phyloP scores from a whole-genome alignment of 2,329 filamentous ascomycete species.

The Calonectria pteridis region DNA sequence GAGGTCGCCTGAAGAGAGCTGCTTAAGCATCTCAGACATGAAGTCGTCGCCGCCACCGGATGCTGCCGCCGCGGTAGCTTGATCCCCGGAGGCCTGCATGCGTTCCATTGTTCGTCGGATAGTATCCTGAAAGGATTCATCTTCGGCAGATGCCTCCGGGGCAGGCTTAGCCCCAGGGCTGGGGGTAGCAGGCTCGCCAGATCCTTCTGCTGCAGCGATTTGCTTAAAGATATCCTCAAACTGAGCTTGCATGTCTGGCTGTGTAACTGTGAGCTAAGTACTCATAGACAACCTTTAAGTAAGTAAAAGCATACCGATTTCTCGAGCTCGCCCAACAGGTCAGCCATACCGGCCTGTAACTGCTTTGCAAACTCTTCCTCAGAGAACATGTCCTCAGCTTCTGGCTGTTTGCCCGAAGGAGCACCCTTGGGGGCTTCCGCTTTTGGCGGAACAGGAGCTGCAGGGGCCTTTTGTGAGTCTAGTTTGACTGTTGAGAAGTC shows the following conservation, averaged over 20 bases:
- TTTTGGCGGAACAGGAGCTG: slow-evolving; percentile 45
- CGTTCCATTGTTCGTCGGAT: slow-evolving; percentile 96
- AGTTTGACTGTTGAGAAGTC: slow-evolving; percentile 82
- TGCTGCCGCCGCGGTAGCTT: slow-evolving; percentile 82
- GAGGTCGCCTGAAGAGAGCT: slow-evolving; percentile 74
- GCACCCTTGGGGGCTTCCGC: slow-evolving; percentile 51
- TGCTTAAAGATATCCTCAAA: slow-evolving; percentile 84
- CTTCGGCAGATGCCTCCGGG: slow-evolving; percentile 55
- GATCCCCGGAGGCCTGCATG: slow-evolving; percentile 90
- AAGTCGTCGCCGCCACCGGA: slow-evolving; percentile 81
- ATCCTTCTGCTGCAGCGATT: slow-evolving; percentile 66
- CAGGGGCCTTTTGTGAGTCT: slow-evolving; percentile 43
- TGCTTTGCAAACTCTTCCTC: slow-evolving; percentile 87
- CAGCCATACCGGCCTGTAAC: slow-evolving; percentile 91
- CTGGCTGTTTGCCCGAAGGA: slow-evolving; percentile 36
- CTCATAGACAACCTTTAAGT: background rate
- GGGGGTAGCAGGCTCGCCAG: slow-evolving; percentile 39
- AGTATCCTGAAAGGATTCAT: slow-evolving; percentile 88
- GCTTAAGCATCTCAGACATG: slow-evolving; percentile 91
- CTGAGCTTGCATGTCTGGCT: slow-evolving; percentile 81
- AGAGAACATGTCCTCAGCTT: slow-evolving; percentile 59
- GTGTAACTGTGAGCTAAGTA: slow-evolving; percentile 6
- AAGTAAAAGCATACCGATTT: slow-evolving; percentile 61
- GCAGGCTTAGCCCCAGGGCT: slow-evolving; percentile 44
- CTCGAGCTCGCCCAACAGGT: slow-evolving; percentile 79